Evolutionary conservation across 2,329 filamentous ascomycete genomes (phyloP).

Genomic region (Diaporthe eres): DNA sequence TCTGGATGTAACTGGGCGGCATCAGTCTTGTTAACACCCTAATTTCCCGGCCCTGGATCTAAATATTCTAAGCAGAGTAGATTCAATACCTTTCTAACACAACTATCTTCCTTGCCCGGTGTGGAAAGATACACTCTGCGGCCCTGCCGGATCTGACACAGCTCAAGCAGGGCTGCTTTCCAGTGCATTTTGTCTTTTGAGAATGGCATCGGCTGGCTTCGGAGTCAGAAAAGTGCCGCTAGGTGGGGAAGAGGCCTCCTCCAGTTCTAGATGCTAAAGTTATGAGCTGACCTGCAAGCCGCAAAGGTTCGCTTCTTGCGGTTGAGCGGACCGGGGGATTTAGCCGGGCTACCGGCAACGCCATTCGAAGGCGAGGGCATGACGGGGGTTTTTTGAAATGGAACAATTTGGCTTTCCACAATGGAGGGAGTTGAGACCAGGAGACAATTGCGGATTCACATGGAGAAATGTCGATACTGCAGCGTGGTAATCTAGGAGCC

Average conservation of each 20-base stretch:
- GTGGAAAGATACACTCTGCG: constrained; percentile 42
- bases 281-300: constrained; percentile 31
- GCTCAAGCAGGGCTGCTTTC: constrained; percentile 42
- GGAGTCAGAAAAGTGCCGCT: constrained; percentile 7
- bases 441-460: background rate
- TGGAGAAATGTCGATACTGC: background rate
- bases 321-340: background rate
- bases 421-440: background rate
- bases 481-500: background rate
- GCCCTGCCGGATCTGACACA: constrained; percentile 42
- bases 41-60: no score
- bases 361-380: constrained; percentile 11
- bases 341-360: constrained; percentile 15
- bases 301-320: constrained; percentile 33
- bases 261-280: constrained; percentile 1
- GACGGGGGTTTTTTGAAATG: background rate
- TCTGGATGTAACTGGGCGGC: constrained; percentile 41
- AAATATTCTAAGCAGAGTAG: background rate
- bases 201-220: constrained; percentile 44
- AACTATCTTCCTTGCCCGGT: constrained; percentile 43
- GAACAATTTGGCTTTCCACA: background rate
- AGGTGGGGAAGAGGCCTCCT: background rate
- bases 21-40: background rate
- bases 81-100: constrained; percentile 43
- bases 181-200: constrained; percentile 45